Base-by-base conservation (phyloP, 73 alveolate genomes). In the Paramecium pentaurelia region DNA sequence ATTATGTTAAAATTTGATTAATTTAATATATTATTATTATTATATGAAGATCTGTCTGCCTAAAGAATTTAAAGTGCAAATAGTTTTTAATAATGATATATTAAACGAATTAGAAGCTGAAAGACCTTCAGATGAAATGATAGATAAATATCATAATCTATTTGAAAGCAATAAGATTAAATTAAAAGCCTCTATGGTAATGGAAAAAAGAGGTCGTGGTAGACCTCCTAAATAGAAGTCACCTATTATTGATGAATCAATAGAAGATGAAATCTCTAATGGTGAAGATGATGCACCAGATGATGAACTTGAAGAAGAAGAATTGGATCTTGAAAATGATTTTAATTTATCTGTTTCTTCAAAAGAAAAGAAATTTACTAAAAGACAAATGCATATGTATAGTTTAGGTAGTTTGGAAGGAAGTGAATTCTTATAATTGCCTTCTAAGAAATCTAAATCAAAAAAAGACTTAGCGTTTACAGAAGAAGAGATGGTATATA, bases 401-500 rank as follows among this genome's bases (percentile, higher is more conserved):
- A 40, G 71, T 37, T 8, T 77, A 73, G 89, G 73, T 1, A 44
- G 27, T 40, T 37, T 77, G 40, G 89, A 77, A 1, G 40, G 32
- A 32, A 34, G 38, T 7, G 86, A 77, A 20, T 44, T 77, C 18
- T 38, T 77, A 16, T 32, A 77, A 77, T 44, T 77, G 42, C 89
- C 89, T 16, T 38, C 64, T 2, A 77, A 77, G 16, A 38, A 14
- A 8, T 5, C 38, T 16, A 77, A 77, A 44, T 37, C 64, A n/a
- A 77, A 77, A 37, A 77, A 40, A 42, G 86, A 71, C 6, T 71
- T 71, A 11, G 86, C 86, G 0, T 71, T 32, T 14, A 40, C 94
- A 38, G 94, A 88, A 28, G 94, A 88, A 37, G 94, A 88, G n/a
- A 45, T 70, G 80, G 12, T 88, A 45, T 34, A n/a, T 9, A 88